phyloP scores from a whole-genome alignment of 2,329 filamentous ascomycete species.

The Albifimbria verrucaria region DNA sequence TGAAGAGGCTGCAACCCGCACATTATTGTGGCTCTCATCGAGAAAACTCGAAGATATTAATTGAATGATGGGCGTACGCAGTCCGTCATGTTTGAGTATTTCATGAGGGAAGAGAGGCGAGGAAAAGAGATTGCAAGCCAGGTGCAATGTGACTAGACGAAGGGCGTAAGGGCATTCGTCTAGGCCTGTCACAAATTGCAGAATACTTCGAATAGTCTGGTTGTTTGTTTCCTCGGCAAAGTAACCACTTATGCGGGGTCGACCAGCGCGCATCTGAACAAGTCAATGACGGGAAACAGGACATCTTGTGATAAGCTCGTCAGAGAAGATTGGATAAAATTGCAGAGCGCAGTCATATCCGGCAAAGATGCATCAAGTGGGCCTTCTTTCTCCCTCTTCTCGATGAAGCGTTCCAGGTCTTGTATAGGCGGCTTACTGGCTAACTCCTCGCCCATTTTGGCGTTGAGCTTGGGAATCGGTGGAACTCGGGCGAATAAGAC shows the following conservation, averaged over 20 bases:
- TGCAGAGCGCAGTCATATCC: constrained; percentile 62
- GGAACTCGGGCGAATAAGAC: constrained; percentile 76
- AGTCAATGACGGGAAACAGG: constrained; percentile 80
- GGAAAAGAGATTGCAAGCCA: constrained; percentile 81
- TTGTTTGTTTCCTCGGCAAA: constrained; percentile 74
- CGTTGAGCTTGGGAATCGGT: constrained; percentile 75
- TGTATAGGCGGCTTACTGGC: constrained; percentile 59
- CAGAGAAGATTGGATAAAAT: constrained; percentile 56
- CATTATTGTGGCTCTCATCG: constrained; percentile 68
- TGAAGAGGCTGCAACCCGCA: constrained; percentile 78
- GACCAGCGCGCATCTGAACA: constrained; percentile 72
- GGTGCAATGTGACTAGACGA: constrained; percentile 77
- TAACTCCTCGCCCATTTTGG: constrained; percentile 64
- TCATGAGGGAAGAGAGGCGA: constrained; percentile 67
- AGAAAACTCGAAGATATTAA: constrained; percentile 76
- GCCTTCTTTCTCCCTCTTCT: constrained; percentile 53
- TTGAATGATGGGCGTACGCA: constrained; percentile 60
- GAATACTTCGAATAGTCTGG: constrained; percentile 58
- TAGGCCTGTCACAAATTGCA: constrained; percentile 56
- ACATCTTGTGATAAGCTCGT: constrained; percentile 56
- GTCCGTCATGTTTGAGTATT: constrained; percentile 47
- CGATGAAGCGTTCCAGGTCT: constrained; percentile 68
- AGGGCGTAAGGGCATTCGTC: constrained; percentile 71
- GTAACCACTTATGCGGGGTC: constrained; percentile 79
- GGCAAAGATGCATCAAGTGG: constrained; percentile 68